A percentile compares a stretch with the other conserved stretches of the same genome.
phyloP scores from a whole-genome alignment of 2,329 filamentous ascomycete genomes.

The Diaporthe batatas region DNA sequence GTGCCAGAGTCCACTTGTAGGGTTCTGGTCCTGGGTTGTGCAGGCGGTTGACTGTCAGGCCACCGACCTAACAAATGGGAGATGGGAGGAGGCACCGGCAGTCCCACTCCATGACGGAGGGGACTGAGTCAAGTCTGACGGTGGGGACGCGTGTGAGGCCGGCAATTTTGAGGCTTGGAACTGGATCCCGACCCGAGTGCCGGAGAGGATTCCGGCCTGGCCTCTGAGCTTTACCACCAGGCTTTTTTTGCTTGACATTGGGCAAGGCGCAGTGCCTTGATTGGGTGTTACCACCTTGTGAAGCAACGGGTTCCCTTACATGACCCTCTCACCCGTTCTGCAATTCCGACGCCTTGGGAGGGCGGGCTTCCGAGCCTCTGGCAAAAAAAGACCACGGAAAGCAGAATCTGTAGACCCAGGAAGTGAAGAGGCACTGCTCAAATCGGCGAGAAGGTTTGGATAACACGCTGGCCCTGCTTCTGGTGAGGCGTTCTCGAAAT shows the following conservation, averaged over 20 bases:
- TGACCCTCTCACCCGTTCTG: neutral
- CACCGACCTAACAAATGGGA: conserved; percentile 16
- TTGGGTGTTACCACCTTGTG: neutral
- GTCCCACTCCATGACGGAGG: conserved; percentile 3
- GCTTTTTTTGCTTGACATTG: neutral
- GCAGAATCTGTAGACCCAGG: neutral
- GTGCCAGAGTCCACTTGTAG: neutral
- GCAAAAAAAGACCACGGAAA: neutral
- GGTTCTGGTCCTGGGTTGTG: conserved; percentile 4
- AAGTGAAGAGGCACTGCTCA: neutral
- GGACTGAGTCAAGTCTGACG: conserved; percentile 14
- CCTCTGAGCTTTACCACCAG: neutral
- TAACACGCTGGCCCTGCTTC: neutral
- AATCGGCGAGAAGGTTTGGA: neutral
- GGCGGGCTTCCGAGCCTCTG: conserved; percentile 8
- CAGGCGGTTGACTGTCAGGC: neutral
- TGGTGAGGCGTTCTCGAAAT: neutral
- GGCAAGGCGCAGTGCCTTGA: neutral
- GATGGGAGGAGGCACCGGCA: neutral
- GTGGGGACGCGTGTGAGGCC: neutral
- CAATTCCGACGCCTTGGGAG: conserved; percentile 1
- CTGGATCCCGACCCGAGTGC: neutral
- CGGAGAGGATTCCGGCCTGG: conserved; percentile 1
- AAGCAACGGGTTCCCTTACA: neutral
- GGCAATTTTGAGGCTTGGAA: neutral